Conservation (phyloP, 2,329 filamentous ascomycete species). For the Stemphylium lycopersici region DNA sequence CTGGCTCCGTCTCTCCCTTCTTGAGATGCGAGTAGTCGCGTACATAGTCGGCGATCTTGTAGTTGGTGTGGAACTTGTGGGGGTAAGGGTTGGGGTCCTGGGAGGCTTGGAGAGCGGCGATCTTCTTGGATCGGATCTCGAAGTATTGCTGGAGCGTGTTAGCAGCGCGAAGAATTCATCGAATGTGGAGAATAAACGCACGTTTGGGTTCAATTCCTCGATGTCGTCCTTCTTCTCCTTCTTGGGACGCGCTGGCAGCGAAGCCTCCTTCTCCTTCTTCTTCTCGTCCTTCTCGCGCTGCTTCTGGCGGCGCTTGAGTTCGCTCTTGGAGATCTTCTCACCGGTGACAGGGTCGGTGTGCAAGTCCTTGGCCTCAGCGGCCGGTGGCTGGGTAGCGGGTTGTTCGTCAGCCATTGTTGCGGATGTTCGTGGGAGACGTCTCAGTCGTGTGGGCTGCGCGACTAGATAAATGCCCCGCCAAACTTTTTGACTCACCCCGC, state of each 20-base stretch:
- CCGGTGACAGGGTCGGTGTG: slow-evolving; percentile 92
- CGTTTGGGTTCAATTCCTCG: slow-evolving; percentile 74
- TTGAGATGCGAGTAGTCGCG: slow-evolving; percentile 79
- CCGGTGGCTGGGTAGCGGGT: slow-evolving; percentile 32
- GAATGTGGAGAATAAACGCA: slow-evolving; percentile 49
- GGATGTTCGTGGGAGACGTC: slow-evolving; percentile 15
- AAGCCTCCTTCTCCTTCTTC: slow-evolving; percentile 82
- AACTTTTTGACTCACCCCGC: slow-evolving; percentile 33
- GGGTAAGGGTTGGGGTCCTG: slow-evolving; percentile 82
- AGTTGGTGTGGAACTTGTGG: slow-evolving; percentile 89
- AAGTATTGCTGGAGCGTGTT: slow-evolving; percentile 75
- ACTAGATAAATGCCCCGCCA: slow-evolving; percentile 23
- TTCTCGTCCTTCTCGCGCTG: slow-evolving; percentile 86
- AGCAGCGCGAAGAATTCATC: slow-evolving; percentile 18
- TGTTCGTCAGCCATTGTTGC: slow-evolving; percentile 44
- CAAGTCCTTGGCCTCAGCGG: slow-evolving; percentile 62
- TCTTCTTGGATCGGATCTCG: slow-evolving; percentile 85
- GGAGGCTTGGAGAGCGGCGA: slow-evolving; percentile 76
- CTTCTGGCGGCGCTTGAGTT: slow-evolving; percentile 94
- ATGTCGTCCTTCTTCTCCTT: slow-evolving; percentile 69
- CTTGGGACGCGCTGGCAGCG: slow-evolving; percentile 65
- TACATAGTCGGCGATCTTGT: slow-evolving; percentile 80
- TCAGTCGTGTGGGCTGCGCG: slow-evolving; percentile 25
- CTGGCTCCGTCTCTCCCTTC: slow-evolving; percentile 82
- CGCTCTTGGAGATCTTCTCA: slow-evolving; percentile 69